Conservation (phyloP, 2,329 filamentous ascomycete species). For the Nemania abortiva region DNA sequence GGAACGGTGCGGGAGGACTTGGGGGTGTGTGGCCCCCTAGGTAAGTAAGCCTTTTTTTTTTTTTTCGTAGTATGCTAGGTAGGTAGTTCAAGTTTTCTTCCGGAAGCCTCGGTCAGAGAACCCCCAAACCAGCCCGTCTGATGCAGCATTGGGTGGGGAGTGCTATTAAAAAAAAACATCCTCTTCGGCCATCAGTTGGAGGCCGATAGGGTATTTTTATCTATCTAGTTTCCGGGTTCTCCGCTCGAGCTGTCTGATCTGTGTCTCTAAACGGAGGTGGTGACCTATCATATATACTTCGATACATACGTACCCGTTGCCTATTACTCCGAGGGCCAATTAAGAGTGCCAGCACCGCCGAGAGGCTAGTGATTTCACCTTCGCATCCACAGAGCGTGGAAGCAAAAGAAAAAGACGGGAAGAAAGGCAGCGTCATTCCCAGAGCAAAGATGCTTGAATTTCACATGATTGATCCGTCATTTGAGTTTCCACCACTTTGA, state of each 20-base stretch:
- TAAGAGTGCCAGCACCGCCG: not conserved
- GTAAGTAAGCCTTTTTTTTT: conserved; percentile 3
- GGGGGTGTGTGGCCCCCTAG: conserved; percentile 1
- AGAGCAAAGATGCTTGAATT: too few relatives aligned
- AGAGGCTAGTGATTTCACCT: conserved; percentile 13
- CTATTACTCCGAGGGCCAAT: not conserved
- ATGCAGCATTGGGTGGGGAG: conserved; percentile 8
- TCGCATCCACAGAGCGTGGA: not conserved
- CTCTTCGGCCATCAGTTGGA: not conserved
- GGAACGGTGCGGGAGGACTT: conserved; percentile 34
- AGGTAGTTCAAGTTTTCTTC: not conserved
- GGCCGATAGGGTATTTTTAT: not conserved
- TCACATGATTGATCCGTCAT: not conserved
- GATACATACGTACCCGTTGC: not conserved
- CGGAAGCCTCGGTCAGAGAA: conserved; percentile 30
- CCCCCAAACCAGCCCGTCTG: conserved; percentile 1
- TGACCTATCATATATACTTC: not conserved
- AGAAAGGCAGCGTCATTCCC: not conserved
- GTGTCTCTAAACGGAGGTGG: not conserved
- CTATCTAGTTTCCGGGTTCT: not conserved
- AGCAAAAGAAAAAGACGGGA: not conserved
- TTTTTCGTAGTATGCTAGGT: too few relatives aligned
- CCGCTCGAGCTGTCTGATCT: too few relatives aligned
- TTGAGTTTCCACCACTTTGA: not conserved
- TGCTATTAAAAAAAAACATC: conserved; percentile 8